Evolutionary conservation across 768 basidiomycete species (phyloP), one percentile per base, ranked within the genome.

Genomic region (Mycena belliarum): DNA sequence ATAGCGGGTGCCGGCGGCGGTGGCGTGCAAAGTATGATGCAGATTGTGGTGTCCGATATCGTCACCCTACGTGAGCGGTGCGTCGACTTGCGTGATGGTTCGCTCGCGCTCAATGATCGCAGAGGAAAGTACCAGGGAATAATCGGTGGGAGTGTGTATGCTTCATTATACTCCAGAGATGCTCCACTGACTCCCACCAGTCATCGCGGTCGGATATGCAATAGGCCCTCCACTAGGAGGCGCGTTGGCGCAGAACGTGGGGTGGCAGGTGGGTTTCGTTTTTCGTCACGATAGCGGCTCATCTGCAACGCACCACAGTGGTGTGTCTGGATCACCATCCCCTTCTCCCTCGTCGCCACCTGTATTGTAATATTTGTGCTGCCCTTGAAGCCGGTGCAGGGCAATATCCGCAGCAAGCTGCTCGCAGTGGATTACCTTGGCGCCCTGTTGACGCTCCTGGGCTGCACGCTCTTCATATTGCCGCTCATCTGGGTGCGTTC

Each of bases 101-200:
- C 43, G 18, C 18, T 24, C 23, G n/a, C n/a, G n/a, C n/a, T n/a
- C n/a, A n/a, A 20, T 16, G 15, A 21, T 18, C 21, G 0, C 59
- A 85, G 85, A 59, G 88, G 88, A 24, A 90, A 90, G 71, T 91
- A 89, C 65, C 87, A 89, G 64, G 89, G 89, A 2, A 86, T 90
- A 29, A 85, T 87, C 20, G 83, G 85, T 3, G 82, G 78, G 7
- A 55, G 62, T 56, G 29, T 6, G 61, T 11, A 16, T 7, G 18
- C 11, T 14, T 16, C 10, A 11, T 7, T 3, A 21, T 18, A 12
- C 74, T 80, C 16, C 72, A 23, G 6, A 42, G 18, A 9, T 42
- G 2, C 79, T 16, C 63, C 28, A 7, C 8, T 33, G 32, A 47
- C 20, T 23, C 15, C 20, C 9, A 9, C n/a, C 21, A 63, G 71